Evolutionary conservation across 164 flowering plant species (phyloP).

Genomic region (Saururus chinensis): DNA sequence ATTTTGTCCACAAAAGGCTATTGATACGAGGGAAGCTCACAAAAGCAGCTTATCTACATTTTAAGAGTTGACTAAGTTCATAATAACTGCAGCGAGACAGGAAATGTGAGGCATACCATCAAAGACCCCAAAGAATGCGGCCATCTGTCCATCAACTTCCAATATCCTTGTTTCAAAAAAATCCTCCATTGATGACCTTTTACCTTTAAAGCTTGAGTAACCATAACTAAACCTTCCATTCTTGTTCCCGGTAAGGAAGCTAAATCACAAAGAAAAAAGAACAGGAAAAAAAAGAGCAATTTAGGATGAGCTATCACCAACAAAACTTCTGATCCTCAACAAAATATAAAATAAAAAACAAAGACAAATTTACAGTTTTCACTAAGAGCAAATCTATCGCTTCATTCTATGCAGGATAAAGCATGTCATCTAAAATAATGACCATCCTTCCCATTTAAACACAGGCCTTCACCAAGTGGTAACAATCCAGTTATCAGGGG

Average conservation of each 20-base stretch:
- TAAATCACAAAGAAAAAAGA: slow-evolving; percentile 9
- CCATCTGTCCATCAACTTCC: slow-evolving; percentile 75
- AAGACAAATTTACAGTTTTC: too few species aligned
- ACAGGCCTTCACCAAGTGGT: too few species aligned
- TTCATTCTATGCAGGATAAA: too few species aligned
- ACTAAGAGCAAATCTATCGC: too few species aligned
- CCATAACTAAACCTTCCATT: slow-evolving; percentile 66
- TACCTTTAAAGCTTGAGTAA: slow-evolving; percentile 70
- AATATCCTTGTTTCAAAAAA: slow-evolving; percentile 58
- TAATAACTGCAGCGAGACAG: not conserved
- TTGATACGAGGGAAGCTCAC: too few species aligned
- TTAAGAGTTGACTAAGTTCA: too few species aligned
- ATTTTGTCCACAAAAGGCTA: not conserved
- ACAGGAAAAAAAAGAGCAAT: not conserved
- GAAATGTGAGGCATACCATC: slow-evolving; percentile 42
- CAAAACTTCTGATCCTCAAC: not conserved
- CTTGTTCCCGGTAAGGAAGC: slow-evolving; percentile 47
- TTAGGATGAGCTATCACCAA: not conserved
- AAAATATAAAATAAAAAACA: not conserved
- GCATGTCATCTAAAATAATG: too few species aligned
- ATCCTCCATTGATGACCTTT: slow-evolving; percentile 78
- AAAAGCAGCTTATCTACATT: too few species aligned
- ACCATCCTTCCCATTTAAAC: too few species aligned
- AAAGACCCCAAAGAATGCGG: slow-evolving; percentile 74
- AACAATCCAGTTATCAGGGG: too few species aligned